Base-by-base conservation (phyloP, 192 early-diverging fungal genomes). In the Entomortierella lignicola region DNA sequence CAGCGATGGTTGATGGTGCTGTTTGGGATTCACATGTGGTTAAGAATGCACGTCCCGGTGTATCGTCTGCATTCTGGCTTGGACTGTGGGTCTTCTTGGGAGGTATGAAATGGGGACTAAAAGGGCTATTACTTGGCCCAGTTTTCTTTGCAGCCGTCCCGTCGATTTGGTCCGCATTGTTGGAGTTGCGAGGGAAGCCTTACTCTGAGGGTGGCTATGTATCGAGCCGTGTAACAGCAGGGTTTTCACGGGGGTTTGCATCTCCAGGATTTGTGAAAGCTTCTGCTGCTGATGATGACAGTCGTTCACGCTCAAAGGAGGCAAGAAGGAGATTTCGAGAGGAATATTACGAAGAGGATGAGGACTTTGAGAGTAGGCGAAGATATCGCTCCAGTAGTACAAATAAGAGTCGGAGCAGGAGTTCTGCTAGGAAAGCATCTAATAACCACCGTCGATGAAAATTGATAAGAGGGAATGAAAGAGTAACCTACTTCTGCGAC, bases 21-120 rank as follows among this genome's bases (percentile, higher is more conserved):
- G 57, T 79, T 18, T 79, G 75, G 75, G 75, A 79, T 41, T 70
- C 75, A 13, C 75, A 79, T 55, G 75, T 79, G 29, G 67, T 79
- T 56, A 64, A 61, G 63, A 69, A n/a, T 47, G 68, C 75, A 23
- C 67, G 67, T 8, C 75, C 75, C 4, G 55, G 67, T 11, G 75
- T 79, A 12, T 79, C 75, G 0, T 68, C 75, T 8, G 75, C 75
- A 13, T 79, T 79, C 44, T 79, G 75, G 75, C 51, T 79, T 20
- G 75, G 75, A 23, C 50, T 79, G 3, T 79, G 75, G 75, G 50
- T 60, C 29, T 79, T 79, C 32, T 60, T 79, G 30, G 75, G 75
- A 47, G 75, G 75, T 12, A 70, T 69, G 63, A 65, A 79, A 57
- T 79, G 75, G 75, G 75, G 75, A 10, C 37, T 62, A 13, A 79